These are phyloP conservation scores for Triangularia verruculosa DNA, from an alignment of 2,329 filamentous ascomycete genomes.

Conservation along the genomic window DNA sequence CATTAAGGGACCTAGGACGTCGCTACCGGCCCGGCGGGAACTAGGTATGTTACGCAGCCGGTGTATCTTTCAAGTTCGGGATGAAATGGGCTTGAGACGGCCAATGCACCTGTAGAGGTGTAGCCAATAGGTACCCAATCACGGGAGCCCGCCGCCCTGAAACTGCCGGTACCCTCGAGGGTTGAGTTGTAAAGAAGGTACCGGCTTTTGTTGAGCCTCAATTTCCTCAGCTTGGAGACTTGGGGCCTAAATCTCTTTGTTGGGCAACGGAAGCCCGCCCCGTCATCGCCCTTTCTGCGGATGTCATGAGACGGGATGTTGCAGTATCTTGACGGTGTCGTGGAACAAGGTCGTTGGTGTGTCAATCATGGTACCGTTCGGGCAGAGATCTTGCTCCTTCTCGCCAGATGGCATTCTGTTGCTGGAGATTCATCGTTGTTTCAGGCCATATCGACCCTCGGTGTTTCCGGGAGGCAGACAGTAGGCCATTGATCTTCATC, in stretches of 20 bases:
- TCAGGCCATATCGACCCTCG: not conserved
- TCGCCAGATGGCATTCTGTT: slow-evolving; percentile 2
- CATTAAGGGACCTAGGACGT: not conserved
- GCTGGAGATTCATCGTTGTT: not conserved
- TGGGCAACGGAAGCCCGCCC: not conserved
- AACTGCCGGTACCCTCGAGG: not conserved
- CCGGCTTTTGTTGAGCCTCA: slow-evolving; percentile 3
- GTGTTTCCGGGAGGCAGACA: not conserved
- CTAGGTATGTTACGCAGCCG: slow-evolving; percentile 5
- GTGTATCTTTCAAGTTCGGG: slow-evolving; percentile 1
- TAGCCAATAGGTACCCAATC: not conserved
- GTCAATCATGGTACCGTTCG: not conserved
- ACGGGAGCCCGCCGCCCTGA: not conserved
- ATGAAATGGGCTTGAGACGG: slow-evolving; percentile 1
- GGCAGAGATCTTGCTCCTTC: not conserved
- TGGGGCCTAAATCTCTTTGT: not conserved
- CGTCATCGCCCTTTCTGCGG: not conserved
- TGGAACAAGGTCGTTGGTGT: slow-evolving; percentile 2
- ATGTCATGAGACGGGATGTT: not conserved
- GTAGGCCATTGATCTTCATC: not conserved
- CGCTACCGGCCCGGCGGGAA: slow-evolving; percentile 1
- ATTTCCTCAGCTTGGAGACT: not conserved
- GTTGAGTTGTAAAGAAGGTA: not conserved
- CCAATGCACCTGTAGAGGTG: slow-evolving; percentile 9
- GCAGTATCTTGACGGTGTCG: not conserved